phyloP scores from a whole-genome alignment of 352 stramenopile genomes.

The Peronosclerospora sorghi region DNA sequence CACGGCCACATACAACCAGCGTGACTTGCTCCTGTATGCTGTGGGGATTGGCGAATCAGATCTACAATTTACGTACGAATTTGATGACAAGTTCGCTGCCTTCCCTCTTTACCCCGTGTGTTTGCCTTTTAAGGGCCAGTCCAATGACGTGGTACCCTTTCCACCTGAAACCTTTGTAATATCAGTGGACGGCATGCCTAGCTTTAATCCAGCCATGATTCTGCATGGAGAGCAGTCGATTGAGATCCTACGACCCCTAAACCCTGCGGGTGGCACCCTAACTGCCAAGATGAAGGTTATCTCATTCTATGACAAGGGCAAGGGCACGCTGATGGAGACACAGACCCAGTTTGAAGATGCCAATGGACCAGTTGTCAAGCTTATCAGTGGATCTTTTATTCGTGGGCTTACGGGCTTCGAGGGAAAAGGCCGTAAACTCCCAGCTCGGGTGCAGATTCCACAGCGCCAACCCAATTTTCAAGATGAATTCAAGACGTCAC shows the following conservation, averaged over 20 bases:
- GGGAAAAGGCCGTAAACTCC: slow-evolving; percentile 50
- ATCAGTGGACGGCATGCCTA: slow-evolving; percentile 53
- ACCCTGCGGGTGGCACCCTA: slow-evolving; percentile 41
- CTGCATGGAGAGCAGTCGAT: slow-evolving; percentile 81
- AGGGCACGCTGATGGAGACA: slow-evolving; percentile 74
- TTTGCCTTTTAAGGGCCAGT: slow-evolving; percentile 80
- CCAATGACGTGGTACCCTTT: slow-evolving; percentile 81
- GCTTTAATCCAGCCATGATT: slow-evolving; percentile 74
- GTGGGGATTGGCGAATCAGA: slow-evolving; percentile 79
- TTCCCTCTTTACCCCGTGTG: slow-evolving; percentile 86
- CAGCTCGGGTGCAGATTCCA: slow-evolving; percentile 63
- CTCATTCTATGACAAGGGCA: slow-evolving; percentile 79
- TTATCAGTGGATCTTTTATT: slow-evolving; percentile 77
- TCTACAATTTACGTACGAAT: slow-evolving; percentile 86
- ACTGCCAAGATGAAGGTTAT: slow-evolving; percentile 57
- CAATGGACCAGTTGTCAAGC: slow-evolving; percentile 46
- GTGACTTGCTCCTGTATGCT: slow-evolving; percentile 84
- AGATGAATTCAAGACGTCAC: slow-evolving; percentile 55
- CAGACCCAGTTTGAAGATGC: slow-evolving; percentile 71
- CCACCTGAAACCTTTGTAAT: slow-evolving; percentile 56
- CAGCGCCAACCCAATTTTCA: slow-evolving; percentile 53
- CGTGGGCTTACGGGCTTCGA: slow-evolving; percentile 69
- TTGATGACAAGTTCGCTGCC: slow-evolving; percentile 67
- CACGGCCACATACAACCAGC: slow-evolving; percentile 75
- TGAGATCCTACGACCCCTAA: slow-evolving; percentile 62